These are phyloP conservation scores for Oryza meridionalis DNA, from an alignment of 176 grass and related monocot genomes.

Conservation along the genomic window DNA sequence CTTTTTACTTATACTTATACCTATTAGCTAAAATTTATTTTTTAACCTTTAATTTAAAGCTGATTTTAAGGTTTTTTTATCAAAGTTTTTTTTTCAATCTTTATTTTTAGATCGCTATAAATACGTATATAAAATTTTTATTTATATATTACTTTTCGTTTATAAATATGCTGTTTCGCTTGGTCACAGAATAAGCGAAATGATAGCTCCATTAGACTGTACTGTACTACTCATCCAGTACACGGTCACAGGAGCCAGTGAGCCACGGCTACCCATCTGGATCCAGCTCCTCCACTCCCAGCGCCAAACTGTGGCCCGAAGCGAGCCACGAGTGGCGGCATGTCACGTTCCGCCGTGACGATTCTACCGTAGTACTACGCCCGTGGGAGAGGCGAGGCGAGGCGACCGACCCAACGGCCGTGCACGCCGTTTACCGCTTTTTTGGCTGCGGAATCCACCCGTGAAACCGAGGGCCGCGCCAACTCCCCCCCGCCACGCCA, in stretches of 20 bases:
- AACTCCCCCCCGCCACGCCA: constrained; percentile 22
- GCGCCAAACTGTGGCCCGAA: background rate
- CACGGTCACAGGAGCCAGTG: background rate
- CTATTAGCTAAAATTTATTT: too few relatives aligned
- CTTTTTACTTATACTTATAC: too few relatives aligned
- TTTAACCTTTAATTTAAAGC: too few relatives aligned
- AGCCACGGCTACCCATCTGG: background rate
- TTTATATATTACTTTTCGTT: too few relatives aligned
- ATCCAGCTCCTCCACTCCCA: background rate
- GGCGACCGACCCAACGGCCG: background rate
- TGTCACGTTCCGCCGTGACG: background rate
- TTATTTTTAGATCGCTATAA: too few relatives aligned
- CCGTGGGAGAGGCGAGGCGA: too few relatives aligned
- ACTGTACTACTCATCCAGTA: too few relatives aligned
- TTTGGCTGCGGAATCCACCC: background rate
- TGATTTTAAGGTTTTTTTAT: too few relatives aligned
- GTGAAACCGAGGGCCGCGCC: constrained; percentile 35
- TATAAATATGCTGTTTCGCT: too few relatives aligned
- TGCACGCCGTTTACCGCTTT: background rate
- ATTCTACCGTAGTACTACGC: background rate
- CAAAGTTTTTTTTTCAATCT: too few relatives aligned
- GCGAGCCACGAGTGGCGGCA: background rate
- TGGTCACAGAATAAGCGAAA: accelerated
- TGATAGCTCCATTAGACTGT: too few relatives aligned
- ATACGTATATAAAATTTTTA: too few relatives aligned